Percentiles rank a stretch among this genome's conserved stretches.
Evolutionary conservation across 2,329 filamentous ascomycete species (phyloP).

Genomic region (Amauroascus verrucosus): DNA sequence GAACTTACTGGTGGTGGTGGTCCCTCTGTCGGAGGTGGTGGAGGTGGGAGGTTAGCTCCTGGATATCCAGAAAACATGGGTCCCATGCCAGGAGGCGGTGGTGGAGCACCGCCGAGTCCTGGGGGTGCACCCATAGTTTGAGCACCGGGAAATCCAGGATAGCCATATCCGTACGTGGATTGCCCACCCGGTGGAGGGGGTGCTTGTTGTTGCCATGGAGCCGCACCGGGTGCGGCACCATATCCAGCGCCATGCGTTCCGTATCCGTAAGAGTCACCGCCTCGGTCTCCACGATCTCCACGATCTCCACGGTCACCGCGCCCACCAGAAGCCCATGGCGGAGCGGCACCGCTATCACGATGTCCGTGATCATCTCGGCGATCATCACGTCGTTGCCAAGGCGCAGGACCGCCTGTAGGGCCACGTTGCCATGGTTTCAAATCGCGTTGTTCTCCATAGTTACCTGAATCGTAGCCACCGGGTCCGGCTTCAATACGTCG

Average conservation of each 20-base stretch:
- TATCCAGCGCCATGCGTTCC: conserved; percentile 15
- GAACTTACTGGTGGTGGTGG: conserved; percentile 34
- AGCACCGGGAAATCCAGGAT: conserved; percentile 38
- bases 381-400: conserved; percentile 58
- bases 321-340: conserved; percentile 26
- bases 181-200: conserved; percentile 31
- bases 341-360: conserved; percentile 18
- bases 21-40: conserved; percentile 34
- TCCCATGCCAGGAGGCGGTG: conserved; percentile 39
- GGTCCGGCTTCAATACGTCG: conserved; percentile 81
- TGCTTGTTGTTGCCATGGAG: conserved; percentile 55
- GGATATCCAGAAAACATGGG: conserved; percentile 30
- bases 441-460: conserved; percentile 39
- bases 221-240: conserved; percentile 31
- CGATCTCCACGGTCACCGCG: conserved; percentile 22
- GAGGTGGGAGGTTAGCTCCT: conserved; percentile 29
- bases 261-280: conserved; percentile 25
- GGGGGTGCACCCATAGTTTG: conserved; percentile 45
- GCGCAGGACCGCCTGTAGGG: conserved; percentile 66
- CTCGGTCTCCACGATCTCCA: conserved; percentile 35
- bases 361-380: conserved; percentile 41
- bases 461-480: conserved; percentile 47
- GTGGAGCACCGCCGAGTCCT: conserved; percentile 51
- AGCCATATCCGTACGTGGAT: conserved; percentile 49
- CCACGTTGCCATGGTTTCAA: conserved; percentile 82